Percentiles rank a stretch among this genome's conserved stretches.
phyloP scores from a whole-genome alignment of 148 eudicot species.

The Arbutus unedo region DNA sequence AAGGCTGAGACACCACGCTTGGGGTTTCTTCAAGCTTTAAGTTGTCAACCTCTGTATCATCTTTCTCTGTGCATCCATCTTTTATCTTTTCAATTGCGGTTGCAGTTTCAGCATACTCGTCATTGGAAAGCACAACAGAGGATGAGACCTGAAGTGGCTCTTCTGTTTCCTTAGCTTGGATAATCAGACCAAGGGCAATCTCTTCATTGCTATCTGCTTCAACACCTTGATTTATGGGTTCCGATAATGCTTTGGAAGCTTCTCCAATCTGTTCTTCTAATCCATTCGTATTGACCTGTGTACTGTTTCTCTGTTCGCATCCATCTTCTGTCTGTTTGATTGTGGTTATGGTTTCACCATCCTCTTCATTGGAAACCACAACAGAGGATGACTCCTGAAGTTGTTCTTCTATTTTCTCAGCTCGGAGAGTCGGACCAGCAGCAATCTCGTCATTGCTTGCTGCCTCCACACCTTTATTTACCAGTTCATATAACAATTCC shows the following conservation, averaged over 20 bases:
- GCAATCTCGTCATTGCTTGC: not conserved
- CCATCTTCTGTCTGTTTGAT: not conserved
- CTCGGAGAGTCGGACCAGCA: not conserved
- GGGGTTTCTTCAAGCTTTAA: conserved; percentile 1
- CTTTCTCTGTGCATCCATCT: conserved; percentile 3
- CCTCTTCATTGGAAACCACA: not conserved
- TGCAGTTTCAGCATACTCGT: conserved; percentile 5
- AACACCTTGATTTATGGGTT: not conserved
- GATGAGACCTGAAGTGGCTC: conserved; percentile 15
- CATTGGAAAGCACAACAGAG: not conserved
- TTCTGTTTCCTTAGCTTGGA: not conserved
- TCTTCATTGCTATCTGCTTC: not conserved
- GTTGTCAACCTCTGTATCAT: not conserved
- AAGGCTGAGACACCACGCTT: not conserved
- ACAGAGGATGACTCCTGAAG: not conserved
- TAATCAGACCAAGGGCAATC: not conserved
- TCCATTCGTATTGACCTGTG: not conserved
- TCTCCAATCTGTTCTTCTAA: not conserved
- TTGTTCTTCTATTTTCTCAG: conserved; percentile 10
- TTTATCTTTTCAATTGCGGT: not conserved
- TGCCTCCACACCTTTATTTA: conserved; percentile 14
- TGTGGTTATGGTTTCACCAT: conserved; percentile 9
- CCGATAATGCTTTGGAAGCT: not conserved
- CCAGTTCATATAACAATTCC: not conserved
- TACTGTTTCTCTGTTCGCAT: conserved; percentile 7